These are phyloP conservation scores for Lasiodiplodia sp. DNA, from an alignment of 2,329 filamentous ascomycete genomes.

Conservation along the genomic window DNA sequence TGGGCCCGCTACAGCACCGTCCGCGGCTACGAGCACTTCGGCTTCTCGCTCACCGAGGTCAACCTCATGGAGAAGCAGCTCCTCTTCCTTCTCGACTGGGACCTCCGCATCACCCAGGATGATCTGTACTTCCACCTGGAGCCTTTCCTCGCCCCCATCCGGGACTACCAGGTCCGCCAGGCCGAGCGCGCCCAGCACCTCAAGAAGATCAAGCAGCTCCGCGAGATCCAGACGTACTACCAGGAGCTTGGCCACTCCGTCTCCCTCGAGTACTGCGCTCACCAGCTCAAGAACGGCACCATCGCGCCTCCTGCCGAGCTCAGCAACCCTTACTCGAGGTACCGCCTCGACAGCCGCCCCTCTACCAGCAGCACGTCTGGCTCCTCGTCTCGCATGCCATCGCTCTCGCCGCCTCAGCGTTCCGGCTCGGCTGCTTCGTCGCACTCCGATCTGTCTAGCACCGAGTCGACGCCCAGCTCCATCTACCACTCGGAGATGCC, in stretches of 20 bases:
- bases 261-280: slow-evolving; percentile 41
- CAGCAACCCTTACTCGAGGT: slow-evolving; percentile 43
- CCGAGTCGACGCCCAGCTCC: slow-evolving; percentile 43
- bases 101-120: slow-evolving; percentile 82
- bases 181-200: slow-evolving; percentile 60
- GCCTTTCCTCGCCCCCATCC: slow-evolving; percentile 85
- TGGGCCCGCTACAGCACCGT: slow-evolving; percentile 94
- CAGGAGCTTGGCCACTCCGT: slow-evolving; percentile 18
- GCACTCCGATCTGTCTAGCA: slow-evolving; percentile 37
- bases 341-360: slow-evolving; percentile 42
- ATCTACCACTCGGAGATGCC: slow-evolving; percentile 43
- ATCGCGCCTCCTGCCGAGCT: slow-evolving; percentile 44
- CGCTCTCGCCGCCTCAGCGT: slow-evolving; percentile 56
- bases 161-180: slow-evolving; percentile 63
- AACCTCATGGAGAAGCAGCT: slow-evolving; percentile 99
- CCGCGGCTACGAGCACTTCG: slow-evolving; percentile 75
- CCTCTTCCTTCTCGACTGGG: slow-evolving; percentile 93
- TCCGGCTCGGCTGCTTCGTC: slow-evolving; percentile 38
- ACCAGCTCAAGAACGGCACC: slow-evolving; percentile 50
- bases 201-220: slow-evolving; percentile 45
- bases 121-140: slow-evolving; percentile 90
- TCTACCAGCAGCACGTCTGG: slow-evolving; percentile 41
- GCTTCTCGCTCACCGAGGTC: slow-evolving; percentile 93
- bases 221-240: slow-evolving; percentile 21
- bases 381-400: slow-evolving; percentile 56